Base-by-base conservation (phyloP, 2,329 filamentous ascomycete genomes). In the Aureobasidium sp. region DNA sequence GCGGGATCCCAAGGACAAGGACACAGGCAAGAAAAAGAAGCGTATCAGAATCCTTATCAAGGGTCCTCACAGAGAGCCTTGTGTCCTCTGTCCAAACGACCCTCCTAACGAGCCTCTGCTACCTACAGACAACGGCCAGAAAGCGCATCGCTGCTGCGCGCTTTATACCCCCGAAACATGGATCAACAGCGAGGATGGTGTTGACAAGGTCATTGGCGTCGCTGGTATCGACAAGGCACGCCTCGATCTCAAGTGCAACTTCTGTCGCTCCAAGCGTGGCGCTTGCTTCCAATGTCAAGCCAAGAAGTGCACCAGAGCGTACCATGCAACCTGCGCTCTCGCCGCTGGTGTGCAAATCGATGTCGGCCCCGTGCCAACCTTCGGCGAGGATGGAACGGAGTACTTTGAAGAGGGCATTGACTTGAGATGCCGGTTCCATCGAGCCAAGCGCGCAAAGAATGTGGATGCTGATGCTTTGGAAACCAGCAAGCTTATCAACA, bases 211-310 rank as follows among this genome's bases (percentile, higher is more conserved):
- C 27, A 88, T 84, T 67, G 93, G 95, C 67, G 84, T 91, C 56
- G 82, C 84, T n/a, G 84, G 85, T 64, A 91, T 97, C 67, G 87
- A 89, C 71, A 93, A 94, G 73, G 90, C 89, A 62, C 89, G 93
- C 22, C 78, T 96, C 67, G 91, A 95, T 29, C 86, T 97, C 67
- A 96, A 96, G 75, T 99, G 94, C 74, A 86, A 96, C 65, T 96
- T 90, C 76, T 99, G 94, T 72, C 90, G 92, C 37, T 95, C 91
- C 36, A 95, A 94, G 74, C 89, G 89, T 62, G 94, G 94, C n/a
- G 91, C 91, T 17, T 97, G 93, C 76, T 95, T 99, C 77, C 93
- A 97, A 74, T 99, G 94, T 75, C 95, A 91, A 0, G 88, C 91
- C 68, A 93, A 92, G 78, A 97, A 96, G 73, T 99, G 94, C 70